Percentiles rank a stretch among this genome's conserved stretches.
Conservation (phyloP, 306 rosid genomes). For the Astragalus membranaceus region DNA sequence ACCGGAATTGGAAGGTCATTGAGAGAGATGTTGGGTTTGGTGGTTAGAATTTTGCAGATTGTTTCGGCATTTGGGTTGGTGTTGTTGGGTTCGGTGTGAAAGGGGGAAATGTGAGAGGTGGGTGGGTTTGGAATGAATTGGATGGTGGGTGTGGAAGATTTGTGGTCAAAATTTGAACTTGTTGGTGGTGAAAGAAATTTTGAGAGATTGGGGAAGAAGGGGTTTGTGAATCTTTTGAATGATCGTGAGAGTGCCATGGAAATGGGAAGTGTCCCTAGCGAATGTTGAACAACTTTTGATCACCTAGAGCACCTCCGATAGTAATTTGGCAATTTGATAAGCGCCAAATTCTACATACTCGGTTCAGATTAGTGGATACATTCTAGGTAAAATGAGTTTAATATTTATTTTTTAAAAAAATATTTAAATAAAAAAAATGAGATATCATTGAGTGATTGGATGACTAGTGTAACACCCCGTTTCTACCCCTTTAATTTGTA, state of each 20-base stretch:
- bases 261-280: no score
- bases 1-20: constrained; percentile 15
- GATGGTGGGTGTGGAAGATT: neutral
- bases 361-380: no score
- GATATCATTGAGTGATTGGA: no score
- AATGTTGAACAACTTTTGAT: no score
- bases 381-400: no score
- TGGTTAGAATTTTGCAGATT: constrained; percentile 44
- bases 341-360: no score
- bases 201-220: constrained; percentile 5
- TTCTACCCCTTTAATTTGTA: no score
- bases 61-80: constrained; percentile 25
- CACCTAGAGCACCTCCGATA: no score
- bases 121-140: neutral
- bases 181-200: constrained; percentile 5
- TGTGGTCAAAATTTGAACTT: neutral
- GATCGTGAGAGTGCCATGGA: constrained; percentile 36
- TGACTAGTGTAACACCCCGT: no score
- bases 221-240: constrained; percentile 10
- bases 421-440: no score
- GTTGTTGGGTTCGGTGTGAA: neutral
- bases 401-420: no score
- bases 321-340: no score
- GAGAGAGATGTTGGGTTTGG: constrained; percentile 30
- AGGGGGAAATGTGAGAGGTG: constrained; percentile 17